Conservation (phyloP, 1,284 basidiomycete genomes). For the Ganoderma leucocontextum region DNA sequence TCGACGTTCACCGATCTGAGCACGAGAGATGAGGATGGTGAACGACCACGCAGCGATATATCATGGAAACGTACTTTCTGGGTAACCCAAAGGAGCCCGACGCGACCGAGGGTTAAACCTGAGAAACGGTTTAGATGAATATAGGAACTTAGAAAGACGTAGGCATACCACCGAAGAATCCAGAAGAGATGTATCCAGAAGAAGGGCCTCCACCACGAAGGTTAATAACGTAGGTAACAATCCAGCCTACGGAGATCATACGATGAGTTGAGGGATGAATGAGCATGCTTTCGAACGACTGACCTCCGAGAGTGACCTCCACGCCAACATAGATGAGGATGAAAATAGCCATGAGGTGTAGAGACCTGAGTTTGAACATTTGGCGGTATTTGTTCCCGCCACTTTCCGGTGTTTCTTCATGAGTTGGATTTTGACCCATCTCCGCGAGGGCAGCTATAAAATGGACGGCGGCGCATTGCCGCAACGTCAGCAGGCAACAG, state of each 20-base stretch:
- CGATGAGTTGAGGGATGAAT: background rate
- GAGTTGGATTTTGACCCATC: conserved; percentile 42
- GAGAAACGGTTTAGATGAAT: too few species aligned
- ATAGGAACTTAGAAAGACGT: background rate
- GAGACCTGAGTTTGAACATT: conserved; percentile 46
- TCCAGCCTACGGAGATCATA: conserved; percentile 50
- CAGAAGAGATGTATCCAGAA: conserved; percentile 58
- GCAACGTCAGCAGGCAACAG: background rate
- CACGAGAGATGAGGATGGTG: background rate
- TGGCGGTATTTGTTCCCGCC: conserved; percentile 48
- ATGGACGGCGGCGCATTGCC: background rate
- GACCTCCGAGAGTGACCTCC: conserved; percentile 57
- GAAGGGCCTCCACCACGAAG: conserved; percentile 55
- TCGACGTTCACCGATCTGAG: conserved; percentile 51
- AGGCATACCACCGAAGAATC: conserved; percentile 58
- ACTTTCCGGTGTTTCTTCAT: conserved; percentile 21
- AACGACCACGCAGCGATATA: background rate
- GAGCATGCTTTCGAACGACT: background rate
- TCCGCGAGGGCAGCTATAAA: conserved; percentile 41
- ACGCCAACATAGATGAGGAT: conserved; percentile 56
- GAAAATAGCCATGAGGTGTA: conserved; percentile 55
- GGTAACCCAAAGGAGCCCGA: conserved; percentile 59
- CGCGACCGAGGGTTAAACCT: conserved; percentile 54
- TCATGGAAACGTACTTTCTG: conserved; percentile 45
- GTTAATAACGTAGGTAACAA: conserved; percentile 57